Percentiles rank a stretch among this genome's conserved stretches.
Conservation (phyloP, 139 green algal species). For the Picochlorum sp. region DNA sequence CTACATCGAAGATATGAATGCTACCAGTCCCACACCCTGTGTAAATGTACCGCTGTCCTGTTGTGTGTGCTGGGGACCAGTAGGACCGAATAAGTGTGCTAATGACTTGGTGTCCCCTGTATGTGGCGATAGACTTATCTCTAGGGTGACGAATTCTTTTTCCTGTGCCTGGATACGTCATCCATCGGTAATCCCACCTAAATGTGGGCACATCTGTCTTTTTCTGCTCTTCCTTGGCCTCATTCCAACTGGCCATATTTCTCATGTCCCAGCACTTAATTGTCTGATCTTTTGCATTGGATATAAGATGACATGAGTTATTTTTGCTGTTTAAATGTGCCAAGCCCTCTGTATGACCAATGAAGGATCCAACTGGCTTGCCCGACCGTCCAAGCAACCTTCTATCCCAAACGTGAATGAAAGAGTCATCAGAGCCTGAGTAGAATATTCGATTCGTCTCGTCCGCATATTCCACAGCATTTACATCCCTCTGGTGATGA, state of each 20-base stretch:
- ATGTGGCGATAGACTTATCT: conserved; percentile 79
- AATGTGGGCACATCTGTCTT: conserved; percentile 29
- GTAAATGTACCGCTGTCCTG: conserved; percentile 89
- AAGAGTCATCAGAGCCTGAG: conserved; percentile 73
- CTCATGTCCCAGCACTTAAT: conserved; percentile 91
- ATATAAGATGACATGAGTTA: conserved; percentile 68
- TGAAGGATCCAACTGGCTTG: conserved; percentile 56
- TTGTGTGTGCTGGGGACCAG: conserved; percentile 64
- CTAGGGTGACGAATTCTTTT: conserved; percentile 66
- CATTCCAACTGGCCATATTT: background rate
- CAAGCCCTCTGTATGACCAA: conserved; percentile 88
- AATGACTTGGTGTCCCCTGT: conserved; percentile 74
- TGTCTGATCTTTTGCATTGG: conserved; percentile 93
- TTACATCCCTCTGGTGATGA: conserved; percentile 80
- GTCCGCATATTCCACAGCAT: conserved; percentile 75
- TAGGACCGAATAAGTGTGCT: conserved; percentile 91
- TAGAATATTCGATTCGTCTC: conserved; percentile 59
- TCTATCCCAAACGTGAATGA: conserved; percentile 81
- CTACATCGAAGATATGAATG: conserved; percentile 57
- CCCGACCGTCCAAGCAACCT: conserved; percentile 33
- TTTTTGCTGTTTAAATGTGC: conserved; percentile 72
- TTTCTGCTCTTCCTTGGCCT: background rate
- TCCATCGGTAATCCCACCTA: conserved; percentile 78
- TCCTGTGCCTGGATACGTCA: conserved; percentile 62
- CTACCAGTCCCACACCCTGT: conserved; percentile 62